Evolutionary conservation across 176 grass and related monocot genomes (phyloP).

Genomic region (Avena atlantica): DNA sequence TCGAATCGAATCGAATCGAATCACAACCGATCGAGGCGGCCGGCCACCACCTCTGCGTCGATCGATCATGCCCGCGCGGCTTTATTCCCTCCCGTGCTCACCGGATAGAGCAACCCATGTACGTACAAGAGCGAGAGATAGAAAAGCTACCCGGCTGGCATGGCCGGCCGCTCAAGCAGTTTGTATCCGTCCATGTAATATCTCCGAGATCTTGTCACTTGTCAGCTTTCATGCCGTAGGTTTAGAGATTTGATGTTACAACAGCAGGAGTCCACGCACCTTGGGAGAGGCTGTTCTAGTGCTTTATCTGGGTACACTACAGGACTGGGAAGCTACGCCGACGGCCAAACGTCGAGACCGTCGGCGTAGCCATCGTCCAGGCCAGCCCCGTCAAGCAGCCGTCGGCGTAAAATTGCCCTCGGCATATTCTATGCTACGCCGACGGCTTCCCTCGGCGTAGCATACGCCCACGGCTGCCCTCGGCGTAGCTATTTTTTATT

Average conservation of each 20-base stretch:
- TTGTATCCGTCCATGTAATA: not conserved
- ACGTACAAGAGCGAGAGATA: not conserved
- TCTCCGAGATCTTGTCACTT: slow-evolving; percentile 21
- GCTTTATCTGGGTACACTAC: too few species aligned
- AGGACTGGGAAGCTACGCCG: too few species aligned
- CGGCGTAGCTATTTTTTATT: too few species aligned
- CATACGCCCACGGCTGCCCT: too few species aligned
- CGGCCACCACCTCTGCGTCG: not conserved
- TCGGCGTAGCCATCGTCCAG: too few species aligned
- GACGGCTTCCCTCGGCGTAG: too few species aligned
- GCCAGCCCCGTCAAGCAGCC: too few species aligned
- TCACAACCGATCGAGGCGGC: not conserved
- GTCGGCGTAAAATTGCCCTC: too few species aligned
- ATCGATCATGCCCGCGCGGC: not conserved
- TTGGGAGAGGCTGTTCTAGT: not conserved
- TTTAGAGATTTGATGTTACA: slow-evolving; percentile 3
- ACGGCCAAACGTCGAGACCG: too few species aligned
- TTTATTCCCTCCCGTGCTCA: not conserved
- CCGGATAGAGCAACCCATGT: not conserved
- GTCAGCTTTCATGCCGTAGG: slow-evolving; percentile 1
- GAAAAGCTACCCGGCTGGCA: not conserved
- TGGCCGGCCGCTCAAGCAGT: not conserved
- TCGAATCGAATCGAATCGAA: slow-evolving; percentile 24
- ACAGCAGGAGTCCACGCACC: not conserved
- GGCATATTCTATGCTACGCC: too few species aligned